phyloP scores from a whole-genome alignment of 2,329 filamentous ascomycete species.

The Aspergillus sp. region DNA sequence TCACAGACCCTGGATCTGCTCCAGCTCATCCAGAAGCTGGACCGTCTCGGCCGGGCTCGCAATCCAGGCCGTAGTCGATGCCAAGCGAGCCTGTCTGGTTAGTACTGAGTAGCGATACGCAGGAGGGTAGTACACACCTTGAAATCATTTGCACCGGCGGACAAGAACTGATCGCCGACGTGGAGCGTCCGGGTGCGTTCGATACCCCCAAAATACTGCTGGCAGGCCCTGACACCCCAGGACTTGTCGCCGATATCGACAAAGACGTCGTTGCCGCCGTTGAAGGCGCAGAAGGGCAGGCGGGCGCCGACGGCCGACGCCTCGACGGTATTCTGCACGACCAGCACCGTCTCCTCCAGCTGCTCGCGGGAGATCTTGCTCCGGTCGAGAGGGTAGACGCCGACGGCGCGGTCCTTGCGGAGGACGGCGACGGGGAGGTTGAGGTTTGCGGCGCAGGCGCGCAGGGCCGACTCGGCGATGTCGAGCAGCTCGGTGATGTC shows the following conservation, averaged over 20 bases:
- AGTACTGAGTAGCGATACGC: neutral
- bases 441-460: constrained; percentile 77
- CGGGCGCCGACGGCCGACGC: constrained; percentile 66
- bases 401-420: constrained; percentile 84
- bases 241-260: constrained; percentile 98
- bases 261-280: constrained; percentile 89
- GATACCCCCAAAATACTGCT: constrained; percentile 81
- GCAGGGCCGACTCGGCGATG: constrained; percentile 79
- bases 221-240: constrained; percentile 90
- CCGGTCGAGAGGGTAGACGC: constrained; percentile 66
- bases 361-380: constrained; percentile 78
- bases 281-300: constrained; percentile 84
- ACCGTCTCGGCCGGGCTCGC: constrained; percentile 90
- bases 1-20: constrained; percentile 24
- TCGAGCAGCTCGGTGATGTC: constrained; percentile 82
- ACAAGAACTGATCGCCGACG: constrained; percentile 93
- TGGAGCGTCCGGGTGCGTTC: constrained; percentile 79
- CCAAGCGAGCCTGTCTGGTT: constrained; percentile 64
- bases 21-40: constrained; percentile 80
- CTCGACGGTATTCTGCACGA: constrained; percentile 90
- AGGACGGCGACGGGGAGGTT: constrained; percentile 76
- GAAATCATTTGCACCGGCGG: constrained; percentile 94
- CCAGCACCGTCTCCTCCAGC: constrained; percentile 91
- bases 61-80: constrained; percentile 96
- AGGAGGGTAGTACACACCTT: constrained; percentile 55